Base-by-base conservation (phyloP, 352 stramenopile genomes). In the Phytophthora sp. region DNA sequence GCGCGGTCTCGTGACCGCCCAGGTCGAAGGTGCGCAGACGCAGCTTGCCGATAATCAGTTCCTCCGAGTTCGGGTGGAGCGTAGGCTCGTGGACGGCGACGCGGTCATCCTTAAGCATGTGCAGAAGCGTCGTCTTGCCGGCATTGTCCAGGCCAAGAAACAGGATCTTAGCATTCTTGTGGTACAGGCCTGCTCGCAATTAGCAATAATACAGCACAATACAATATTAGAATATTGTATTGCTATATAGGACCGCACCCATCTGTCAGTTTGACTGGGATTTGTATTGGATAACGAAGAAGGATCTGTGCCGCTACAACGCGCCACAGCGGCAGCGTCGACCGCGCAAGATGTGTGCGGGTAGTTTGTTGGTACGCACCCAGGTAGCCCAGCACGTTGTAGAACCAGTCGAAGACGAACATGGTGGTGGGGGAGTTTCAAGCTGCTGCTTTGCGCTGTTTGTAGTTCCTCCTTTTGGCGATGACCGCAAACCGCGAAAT, bases 131-230 rank as follows among this genome's bases (percentile, higher is more conserved):
- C 12, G 98, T 99, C 84, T 99, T 99, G 72, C 98, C 98, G 45
- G 98, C 98, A 86, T 99, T 99, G 79, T 99, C 98, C 26, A 99
- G 80, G 24, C 98, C 98, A 24, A 99, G 77, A 84, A 99, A 99
- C 36, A 99, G 75, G 76, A 99, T 99, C 84, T 99, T 99, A 68
- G 97, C 98, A 77, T 99, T 99, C 88, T 99, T 99, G 84, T 99
- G 98, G 82, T 99, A 99, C 54, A 99, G 88, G 47, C 98, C 98
- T 99, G 51, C n/a, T n/a, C n/a, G n/a, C n/a, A n/a, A n/a, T n/a
- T n/a, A n/a, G 13, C 29, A n/a, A 61, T 46, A 53, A 56, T 36
- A 16, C 47, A 27, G 57, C 26, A 31, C 55, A 55, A 62, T 45
- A 38, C 26, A 59, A 42, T 8, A 59, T 42, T 53, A 58, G 45